These are phyloP conservation scores for Exophiala sideris DNA, from an alignment of 2,329 filamentous ascomycete species.

Conservation along the genomic window DNA sequence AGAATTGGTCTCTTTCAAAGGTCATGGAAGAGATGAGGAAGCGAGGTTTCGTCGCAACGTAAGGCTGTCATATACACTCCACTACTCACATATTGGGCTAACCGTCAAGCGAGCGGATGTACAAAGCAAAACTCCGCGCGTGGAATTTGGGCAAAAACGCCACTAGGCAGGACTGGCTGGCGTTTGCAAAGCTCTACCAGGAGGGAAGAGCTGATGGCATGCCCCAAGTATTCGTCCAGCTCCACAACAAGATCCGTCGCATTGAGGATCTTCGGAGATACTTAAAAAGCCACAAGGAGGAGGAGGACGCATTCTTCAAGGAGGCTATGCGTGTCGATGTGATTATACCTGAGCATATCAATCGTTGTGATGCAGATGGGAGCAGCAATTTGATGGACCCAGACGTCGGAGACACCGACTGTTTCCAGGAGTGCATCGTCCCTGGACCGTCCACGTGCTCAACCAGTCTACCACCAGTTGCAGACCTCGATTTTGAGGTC, in stretches of 20 bases:
- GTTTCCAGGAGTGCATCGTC: background rate
- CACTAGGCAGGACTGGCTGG: slow-evolving; percentile 6
- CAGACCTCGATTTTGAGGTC: too few relatives aligned
- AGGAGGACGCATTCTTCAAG: background rate
- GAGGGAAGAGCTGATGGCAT: background rate
- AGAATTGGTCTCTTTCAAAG: background rate
- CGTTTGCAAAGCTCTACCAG: background rate
- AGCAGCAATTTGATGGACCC: background rate
- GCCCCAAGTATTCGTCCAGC: background rate
- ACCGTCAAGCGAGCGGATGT: background rate
- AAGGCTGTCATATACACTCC: background rate
- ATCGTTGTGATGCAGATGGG: background rate
- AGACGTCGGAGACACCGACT: background rate
- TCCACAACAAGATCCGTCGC: slow-evolving; percentile 5
- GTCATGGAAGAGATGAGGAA: slow-evolving; percentile 9
- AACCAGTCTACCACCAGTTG: too few relatives aligned
- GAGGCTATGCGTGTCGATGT: background rate
- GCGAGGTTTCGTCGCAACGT: slow-evolving; percentile 1
- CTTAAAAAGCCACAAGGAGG: background rate
- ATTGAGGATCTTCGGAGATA: slow-evolving; percentile 4
- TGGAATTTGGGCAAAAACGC: slow-evolving; percentile 5
- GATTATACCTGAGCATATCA: background rate
- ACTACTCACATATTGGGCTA: background rate
- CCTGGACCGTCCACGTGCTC: background rate
- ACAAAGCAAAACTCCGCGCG: background rate